Evolutionary conservation across 805 yeast genomes (phyloP).

Genomic region (Cyberlindnera euphorbiiphila): DNA sequence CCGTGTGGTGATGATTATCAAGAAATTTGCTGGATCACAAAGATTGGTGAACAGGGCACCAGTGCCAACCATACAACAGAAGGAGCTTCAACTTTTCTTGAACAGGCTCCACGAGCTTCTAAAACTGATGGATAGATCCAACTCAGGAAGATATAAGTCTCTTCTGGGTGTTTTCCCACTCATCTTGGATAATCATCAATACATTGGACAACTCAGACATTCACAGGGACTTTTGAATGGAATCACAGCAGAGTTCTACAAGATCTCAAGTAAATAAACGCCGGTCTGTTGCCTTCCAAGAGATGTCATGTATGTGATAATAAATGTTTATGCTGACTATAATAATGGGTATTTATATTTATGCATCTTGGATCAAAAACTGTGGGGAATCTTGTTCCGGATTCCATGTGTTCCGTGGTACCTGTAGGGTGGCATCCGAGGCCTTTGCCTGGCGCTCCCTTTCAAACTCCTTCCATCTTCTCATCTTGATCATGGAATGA

Average conservation of each 20-base stretch:
- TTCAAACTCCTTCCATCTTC: conserved; percentile 93
- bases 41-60: conserved; percentile 60
- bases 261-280: conserved; percentile 17
- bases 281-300: neutral
- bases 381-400: conserved; percentile 21
- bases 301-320: neutral
- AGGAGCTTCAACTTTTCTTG: conserved; percentile 51
- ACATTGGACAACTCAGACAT: conserved; percentile 15
- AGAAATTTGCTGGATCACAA: conserved; percentile 61
- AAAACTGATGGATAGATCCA: conserved; percentile 1
- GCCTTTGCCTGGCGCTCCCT: conserved; percentile 40
- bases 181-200: conserved; percentile 24
- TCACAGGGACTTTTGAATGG: conserved; percentile 19
- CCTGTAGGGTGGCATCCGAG: conserved; percentile 15
- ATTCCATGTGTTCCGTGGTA: conserved; percentile 28
- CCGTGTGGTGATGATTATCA: conserved; percentile 56
- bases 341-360: neutral
- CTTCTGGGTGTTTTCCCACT: conserved; percentile 22
- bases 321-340: conserved; percentile 4
- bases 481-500: conserved; percentile 85
- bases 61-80: conserved; percentile 57
- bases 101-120: conserved; percentile 38
- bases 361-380: conserved; percentile 13
- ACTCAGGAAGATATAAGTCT: conserved; percentile 6
- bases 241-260: conserved; percentile 25